phyloP scores from a whole-genome alignment of 805 yeast species.

The Henningerozyma blattae region DNA sequence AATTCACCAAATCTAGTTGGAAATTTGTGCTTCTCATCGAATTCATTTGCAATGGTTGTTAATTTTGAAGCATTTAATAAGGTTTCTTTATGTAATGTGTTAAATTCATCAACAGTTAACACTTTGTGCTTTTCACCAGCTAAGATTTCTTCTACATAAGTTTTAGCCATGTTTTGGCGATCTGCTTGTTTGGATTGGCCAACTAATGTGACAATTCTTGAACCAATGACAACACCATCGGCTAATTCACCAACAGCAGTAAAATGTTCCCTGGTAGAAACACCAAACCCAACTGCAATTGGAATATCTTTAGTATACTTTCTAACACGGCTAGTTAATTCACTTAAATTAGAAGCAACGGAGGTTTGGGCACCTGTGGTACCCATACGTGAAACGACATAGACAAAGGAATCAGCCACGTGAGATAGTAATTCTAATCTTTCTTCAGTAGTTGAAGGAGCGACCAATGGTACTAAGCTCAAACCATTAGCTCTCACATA shows the following conservation, averaged over 20 bases:
- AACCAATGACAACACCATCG: conserved; percentile 95
- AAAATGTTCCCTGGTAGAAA: conserved; percentile 86
- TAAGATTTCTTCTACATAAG: conserved; percentile 58
- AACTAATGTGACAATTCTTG: conserved; percentile 62
- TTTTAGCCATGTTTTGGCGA: conserved; percentile 50
- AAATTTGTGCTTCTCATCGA: conserved; percentile 52
- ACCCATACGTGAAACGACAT: conserved; percentile 97
- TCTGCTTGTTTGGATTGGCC: conserved; percentile 49
- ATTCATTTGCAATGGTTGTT: conserved; percentile 19
- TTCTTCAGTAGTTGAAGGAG: conserved; percentile 92
- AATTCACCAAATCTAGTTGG: conserved; percentile 82
- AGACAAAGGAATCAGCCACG: conserved; percentile 90
- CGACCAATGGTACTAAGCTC: conserved; percentile 85
- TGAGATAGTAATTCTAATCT: conserved; percentile 66
- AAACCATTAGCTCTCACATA: conserved; percentile 56
- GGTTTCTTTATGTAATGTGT: conserved; percentile 23
- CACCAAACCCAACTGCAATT: conserved; percentile 95
- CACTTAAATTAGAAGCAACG: conserved; percentile 49
- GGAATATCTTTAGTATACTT: conserved; percentile 66
- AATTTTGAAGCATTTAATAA: conserved; percentile 11
- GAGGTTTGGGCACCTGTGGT: conserved; percentile 79
- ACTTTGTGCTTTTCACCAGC: conserved; percentile 37
- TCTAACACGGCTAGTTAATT: conserved; percentile 65
- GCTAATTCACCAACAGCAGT: conserved; percentile 64
- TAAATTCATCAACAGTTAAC: conserved; percentile 25